Evolutionary conservation across 129 eudicot genomes (phyloP).

Genomic region (Saposhnikovia divaricata): DNA sequence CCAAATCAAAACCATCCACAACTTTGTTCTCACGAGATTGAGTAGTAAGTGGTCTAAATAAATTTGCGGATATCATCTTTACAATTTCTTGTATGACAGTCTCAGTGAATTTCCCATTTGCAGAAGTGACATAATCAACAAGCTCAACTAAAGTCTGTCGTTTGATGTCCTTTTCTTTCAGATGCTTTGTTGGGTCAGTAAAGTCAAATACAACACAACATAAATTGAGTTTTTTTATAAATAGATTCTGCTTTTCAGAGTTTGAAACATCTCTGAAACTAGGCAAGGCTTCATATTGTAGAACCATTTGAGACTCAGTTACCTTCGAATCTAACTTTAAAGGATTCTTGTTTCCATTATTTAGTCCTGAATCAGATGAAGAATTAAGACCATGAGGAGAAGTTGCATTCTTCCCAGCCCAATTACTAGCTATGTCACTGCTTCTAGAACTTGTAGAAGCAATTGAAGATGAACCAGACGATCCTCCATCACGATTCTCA

Average conservation of each 20-base stretch:
- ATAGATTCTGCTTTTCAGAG: constrained; percentile 24
- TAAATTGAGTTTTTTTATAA: constrained; percentile 20
- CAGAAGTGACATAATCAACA: constrained; percentile 21
- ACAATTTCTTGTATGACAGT: constrained; percentile 16
- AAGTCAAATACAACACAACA: constrained; percentile 26
- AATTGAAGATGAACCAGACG: constrained; percentile 11
- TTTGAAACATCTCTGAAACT: constrained; percentile 26
- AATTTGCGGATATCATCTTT: constrained; percentile 17
- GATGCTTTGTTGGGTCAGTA: constrained; percentile 21
- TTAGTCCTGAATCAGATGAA: constrained; percentile 7
- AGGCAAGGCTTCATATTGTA: constrained; percentile 24
- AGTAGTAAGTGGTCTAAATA: constrained; percentile 18
- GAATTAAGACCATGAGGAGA: constrained; percentile 13
- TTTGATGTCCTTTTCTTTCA: constrained; percentile 22
- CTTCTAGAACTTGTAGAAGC: constrained; percentile 19
- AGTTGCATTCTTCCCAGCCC: constrained; percentile 12
- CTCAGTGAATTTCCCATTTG: constrained; percentile 24
- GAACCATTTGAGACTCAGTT: constrained; percentile 2
- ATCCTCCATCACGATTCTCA: constrained; percentile 26
- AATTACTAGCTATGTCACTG: constrained; percentile 10
- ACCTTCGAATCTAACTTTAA: constrained; percentile 3
- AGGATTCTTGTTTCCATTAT: constrained; percentile 11
- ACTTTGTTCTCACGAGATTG: constrained; percentile 25
- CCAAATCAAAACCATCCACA: constrained; percentile 21
- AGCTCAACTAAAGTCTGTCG: constrained; percentile 25